These are phyloP conservation scores for Amyloporia xantha DNA, from an alignment of 768 basidiomycete species.

Conservation along the genomic window DNA sequence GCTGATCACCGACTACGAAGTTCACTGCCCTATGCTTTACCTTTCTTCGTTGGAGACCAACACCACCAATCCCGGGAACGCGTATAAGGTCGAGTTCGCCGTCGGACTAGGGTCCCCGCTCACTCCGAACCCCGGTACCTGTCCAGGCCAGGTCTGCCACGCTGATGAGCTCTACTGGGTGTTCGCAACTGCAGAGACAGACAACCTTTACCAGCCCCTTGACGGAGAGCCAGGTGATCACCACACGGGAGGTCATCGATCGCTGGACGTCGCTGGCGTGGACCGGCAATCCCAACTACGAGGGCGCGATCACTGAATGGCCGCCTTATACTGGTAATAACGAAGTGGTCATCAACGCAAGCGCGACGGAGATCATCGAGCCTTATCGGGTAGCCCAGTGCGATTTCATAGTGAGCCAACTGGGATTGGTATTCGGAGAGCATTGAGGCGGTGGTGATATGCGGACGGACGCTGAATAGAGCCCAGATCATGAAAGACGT, in stretches of 20 bases:
- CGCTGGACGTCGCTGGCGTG: slow-evolving; percentile 10
- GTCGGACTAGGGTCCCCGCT: slow-evolving; percentile 7
- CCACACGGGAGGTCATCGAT: slow-evolving; percentile 6
- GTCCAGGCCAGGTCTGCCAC: slow-evolving; percentile 9
- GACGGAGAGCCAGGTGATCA: slow-evolving; percentile 5
- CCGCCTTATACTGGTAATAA: slow-evolving; percentile 7
- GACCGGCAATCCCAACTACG: slow-evolving; percentile 9
- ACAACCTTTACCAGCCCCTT: slow-evolving; percentile 9
- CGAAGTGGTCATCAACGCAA: slow-evolving; percentile 6
- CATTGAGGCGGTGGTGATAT: background rate
- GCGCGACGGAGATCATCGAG: slow-evolving; percentile 1
- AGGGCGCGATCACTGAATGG: slow-evolving; percentile 6
- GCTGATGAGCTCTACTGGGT: slow-evolving; percentile 11
- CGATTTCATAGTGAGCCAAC: slow-evolving; percentile 4
- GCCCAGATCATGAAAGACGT: too few species aligned
- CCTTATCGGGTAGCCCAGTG: slow-evolving; percentile 8
- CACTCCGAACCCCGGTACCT: slow-evolving; percentile 9
- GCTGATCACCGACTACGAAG: slow-evolving; percentile 6
- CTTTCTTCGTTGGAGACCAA: slow-evolving; percentile 9
- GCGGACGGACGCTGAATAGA: too few species aligned
- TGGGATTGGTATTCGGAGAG: slow-evolving; percentile 6
- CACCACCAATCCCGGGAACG: slow-evolving; percentile 8
- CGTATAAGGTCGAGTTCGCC: slow-evolving; percentile 10
- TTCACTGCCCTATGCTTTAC: slow-evolving; percentile 8
- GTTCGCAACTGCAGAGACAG: slow-evolving; percentile 10